Conservation (phyloP, 257 asterid genomes). For the Solanum ossicruentum region DNA sequence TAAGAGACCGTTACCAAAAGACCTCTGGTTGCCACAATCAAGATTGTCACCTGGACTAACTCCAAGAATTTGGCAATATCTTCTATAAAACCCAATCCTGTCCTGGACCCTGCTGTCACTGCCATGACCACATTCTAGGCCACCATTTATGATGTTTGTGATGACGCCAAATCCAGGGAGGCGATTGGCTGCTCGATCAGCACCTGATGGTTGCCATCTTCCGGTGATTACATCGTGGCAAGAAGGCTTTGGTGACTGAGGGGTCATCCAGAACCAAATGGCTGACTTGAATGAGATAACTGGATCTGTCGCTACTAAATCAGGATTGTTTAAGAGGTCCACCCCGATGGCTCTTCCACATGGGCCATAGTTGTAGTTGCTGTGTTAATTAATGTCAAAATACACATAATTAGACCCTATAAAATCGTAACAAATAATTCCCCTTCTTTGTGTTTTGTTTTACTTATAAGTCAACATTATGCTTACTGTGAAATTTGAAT, state of each 20-base stretch:
- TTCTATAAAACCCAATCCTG: slow-evolving; percentile 16
- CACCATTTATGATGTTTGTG: slow-evolving; percentile 29
- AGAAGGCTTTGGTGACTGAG: slow-evolving; percentile 20
- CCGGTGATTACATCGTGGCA: slow-evolving; percentile 21
- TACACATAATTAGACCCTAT: neutral
- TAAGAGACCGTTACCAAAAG: neutral
- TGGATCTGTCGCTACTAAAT: slow-evolving; percentile 7
- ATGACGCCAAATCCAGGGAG: slow-evolving; percentile 19
- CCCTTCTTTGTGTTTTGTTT: too few relatives aligned
- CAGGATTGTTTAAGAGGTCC: slow-evolving; percentile 12
- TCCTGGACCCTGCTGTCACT: neutral
- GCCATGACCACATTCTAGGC: slow-evolving; percentile 19
- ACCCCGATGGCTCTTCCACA: slow-evolving; percentile 16
- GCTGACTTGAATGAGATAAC: slow-evolving; percentile 21
- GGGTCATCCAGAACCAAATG: slow-evolving; percentile 29
- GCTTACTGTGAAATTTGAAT: slow-evolving; percentile 17
- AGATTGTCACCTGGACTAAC: slow-evolving; percentile 11
- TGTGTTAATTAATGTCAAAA: neutral
- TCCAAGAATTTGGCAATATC: slow-evolving; percentile 9
- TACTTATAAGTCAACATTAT: neutral
- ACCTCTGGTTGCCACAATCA: slow-evolving; percentile 12
- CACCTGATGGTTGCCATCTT: slow-evolving; percentile 7
- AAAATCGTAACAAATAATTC: neutral
- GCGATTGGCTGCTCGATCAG: slow-evolving; percentile 5
- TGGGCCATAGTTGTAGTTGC: slow-evolving; percentile 26